Conservation (phyloP, 345 rosid species). For the Excoecaria agallocha region DNA sequence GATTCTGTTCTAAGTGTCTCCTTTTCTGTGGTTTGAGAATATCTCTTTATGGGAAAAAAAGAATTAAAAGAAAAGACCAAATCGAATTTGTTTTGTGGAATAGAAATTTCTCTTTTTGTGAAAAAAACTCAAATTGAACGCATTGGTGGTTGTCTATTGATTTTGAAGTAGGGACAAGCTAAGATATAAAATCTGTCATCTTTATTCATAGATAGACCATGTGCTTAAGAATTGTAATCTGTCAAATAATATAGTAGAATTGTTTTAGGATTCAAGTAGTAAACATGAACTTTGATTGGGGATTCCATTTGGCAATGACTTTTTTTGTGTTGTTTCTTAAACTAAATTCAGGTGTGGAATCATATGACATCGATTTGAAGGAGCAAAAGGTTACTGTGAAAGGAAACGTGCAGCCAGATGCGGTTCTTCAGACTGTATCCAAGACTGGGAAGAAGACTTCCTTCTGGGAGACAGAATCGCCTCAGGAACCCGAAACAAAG, state of each 20-base stretch:
- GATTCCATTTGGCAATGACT: background rate
- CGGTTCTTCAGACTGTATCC: constrained; percentile 74
- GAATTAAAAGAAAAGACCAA: background rate
- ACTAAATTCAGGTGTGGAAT: constrained; percentile 61
- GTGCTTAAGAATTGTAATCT: background rate
- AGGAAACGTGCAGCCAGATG: constrained; percentile 76
- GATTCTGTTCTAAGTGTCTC: background rate
- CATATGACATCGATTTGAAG: constrained; percentile 66
- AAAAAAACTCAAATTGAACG: background rate
- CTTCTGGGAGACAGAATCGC: constrained; percentile 69
- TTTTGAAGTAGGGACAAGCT: background rate
- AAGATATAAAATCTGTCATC: background rate
- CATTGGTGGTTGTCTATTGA: background rate
- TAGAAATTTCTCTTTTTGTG: background rate
- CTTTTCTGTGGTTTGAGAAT: background rate
- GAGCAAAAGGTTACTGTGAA: constrained; percentile 83
- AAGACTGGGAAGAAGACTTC: constrained; percentile 79
- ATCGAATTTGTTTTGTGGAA: background rate
- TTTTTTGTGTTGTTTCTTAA: background rate
- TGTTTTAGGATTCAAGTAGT: background rate
- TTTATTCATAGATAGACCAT: background rate
- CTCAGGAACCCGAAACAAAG: constrained; percentile 32
- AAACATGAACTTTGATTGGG: background rate
- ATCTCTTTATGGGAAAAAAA: background rate
- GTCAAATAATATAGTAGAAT: background rate